phyloP scores from a whole-genome alignment of 805 yeast species.

The Cyberlindnera samutprakarnensis region DNA sequence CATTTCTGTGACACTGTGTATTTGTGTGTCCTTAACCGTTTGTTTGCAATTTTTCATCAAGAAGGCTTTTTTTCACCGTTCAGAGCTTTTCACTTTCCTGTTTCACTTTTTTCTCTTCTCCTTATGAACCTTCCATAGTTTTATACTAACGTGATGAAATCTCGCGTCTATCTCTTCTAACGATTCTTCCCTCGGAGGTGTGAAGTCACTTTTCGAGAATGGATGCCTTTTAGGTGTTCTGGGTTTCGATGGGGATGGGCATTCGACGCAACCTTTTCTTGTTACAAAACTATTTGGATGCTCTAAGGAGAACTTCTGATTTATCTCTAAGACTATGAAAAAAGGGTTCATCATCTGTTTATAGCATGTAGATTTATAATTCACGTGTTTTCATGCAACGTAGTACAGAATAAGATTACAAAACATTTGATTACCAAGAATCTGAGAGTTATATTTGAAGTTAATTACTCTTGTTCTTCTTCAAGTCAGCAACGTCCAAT shows the following conservation, averaged over 20 bases:
- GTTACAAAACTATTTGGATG: constrained; percentile 22
- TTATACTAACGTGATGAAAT: constrained; percentile 26
- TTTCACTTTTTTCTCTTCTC: background rate
- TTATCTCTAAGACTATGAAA: background rate
- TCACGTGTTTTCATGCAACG: too few species aligned
- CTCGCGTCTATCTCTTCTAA: constrained; percentile 21
- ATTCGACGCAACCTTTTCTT: constrained; percentile 23
- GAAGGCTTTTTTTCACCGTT: too few species aligned
- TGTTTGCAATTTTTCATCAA: too few species aligned
- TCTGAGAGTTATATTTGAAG: too few species aligned
- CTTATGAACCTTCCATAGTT: constrained; percentile 25
- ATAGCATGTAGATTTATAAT: too few species aligned
- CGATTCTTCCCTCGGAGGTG: constrained; percentile 23
- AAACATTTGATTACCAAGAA: too few species aligned
- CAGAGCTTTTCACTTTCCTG: background rate
- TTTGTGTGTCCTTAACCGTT: too few species aligned
- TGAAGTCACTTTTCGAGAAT: constrained; percentile 7
- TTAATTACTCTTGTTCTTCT: constrained; percentile 13
- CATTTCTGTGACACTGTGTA: too few species aligned
- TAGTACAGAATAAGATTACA: too few species aligned
- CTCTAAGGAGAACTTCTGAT: constrained; percentile 24
- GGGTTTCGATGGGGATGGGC: constrained; percentile 25
- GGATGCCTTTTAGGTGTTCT: constrained; percentile 11
- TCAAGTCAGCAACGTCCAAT: constrained; percentile 43
- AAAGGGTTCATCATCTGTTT: constrained; percentile 2